Percentiles rank a stretch among this genome's conserved stretches.
Conservation (phyloP, 139 green algal species). For the Desmodesmus armatus region DNA sequence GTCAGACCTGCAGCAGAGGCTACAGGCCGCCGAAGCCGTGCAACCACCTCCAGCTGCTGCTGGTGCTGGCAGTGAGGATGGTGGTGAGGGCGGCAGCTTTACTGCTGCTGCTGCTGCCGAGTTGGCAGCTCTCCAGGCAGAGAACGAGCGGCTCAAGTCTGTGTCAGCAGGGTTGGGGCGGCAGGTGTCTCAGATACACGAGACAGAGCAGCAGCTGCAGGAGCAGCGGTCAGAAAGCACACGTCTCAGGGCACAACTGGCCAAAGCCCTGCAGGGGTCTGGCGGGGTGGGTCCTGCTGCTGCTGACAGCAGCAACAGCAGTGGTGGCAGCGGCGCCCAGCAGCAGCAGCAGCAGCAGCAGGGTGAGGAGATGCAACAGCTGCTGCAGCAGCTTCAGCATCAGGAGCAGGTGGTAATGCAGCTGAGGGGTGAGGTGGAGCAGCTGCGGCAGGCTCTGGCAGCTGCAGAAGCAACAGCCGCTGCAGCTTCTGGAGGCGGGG, state of each 20-base stretch:
- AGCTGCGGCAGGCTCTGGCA: slow-evolving; percentile 27
- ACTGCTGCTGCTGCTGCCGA: background rate
- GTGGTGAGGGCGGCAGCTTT: too few relatives aligned
- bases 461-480: background rate
- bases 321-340: background rate
- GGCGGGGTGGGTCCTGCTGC: too few relatives aligned
- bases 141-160: slow-evolving; percentile 24
- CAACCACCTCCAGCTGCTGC: too few relatives aligned
- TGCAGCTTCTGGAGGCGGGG: background rate
- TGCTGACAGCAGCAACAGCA: slow-evolving; percentile 8
- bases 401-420: background rate
- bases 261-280: slow-evolving; percentile 23
- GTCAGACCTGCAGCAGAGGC: too few relatives aligned
- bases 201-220: slow-evolving; percentile 13
- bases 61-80: too few relatives aligned
- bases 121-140: background rate
- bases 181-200: background rate
- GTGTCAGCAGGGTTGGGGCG: background rate
- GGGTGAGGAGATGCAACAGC: background rate
- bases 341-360: background rate
- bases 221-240: background rate
- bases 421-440: background rate
- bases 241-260: slow-evolving; percentile 5
- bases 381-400: background rate
- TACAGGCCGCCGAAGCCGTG: background rate